Evolutionary conservation across 78 protist genomes (phyloP).

Genomic region (Dictyostelium intermedium): DNA sequence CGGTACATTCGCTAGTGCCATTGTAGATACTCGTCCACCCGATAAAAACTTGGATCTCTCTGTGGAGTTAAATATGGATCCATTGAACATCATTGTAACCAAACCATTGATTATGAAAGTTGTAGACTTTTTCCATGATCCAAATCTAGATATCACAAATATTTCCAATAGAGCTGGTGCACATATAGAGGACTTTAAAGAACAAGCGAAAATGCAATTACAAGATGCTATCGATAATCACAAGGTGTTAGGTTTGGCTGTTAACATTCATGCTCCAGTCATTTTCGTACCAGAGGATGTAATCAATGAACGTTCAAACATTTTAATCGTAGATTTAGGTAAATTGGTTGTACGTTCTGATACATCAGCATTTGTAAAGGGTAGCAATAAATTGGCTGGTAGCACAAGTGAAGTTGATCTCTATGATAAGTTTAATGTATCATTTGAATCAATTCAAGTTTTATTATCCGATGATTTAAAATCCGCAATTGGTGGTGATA

Average conservation of each 20-base stretch:
- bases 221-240: constrained; percentile 70
- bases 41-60: constrained; percentile 28
- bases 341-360: constrained; percentile 46
- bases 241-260: constrained; percentile 54
- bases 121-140: constrained; percentile 41
- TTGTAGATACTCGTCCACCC: constrained; percentile 61
- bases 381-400: constrained; percentile 8
- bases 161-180: constrained; percentile 66
- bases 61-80: constrained; percentile 63
- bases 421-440: constrained; percentile 61
- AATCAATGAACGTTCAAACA: not conserved
- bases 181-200: constrained; percentile 22
- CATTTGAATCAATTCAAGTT: constrained; percentile 49
- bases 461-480: constrained; percentile 34
- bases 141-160: constrained; percentile 55
- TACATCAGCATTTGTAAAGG: not conserved
- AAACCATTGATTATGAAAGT: constrained; percentile 66
- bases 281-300: constrained; percentile 70
- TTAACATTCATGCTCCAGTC: constrained; percentile 68
- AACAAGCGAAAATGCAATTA: constrained; percentile 47
- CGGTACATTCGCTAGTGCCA: constrained; percentile 13
- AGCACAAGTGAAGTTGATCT: constrained; percentile 35
- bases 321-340: constrained; percentile 63
- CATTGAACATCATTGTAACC: constrained; percentile 32
- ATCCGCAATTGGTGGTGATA: not conserved